A percentile compares a stretch with the other conserved stretches of the same genome.
phyloP scores from a whole-genome alignment of 2,329 filamentous ascomycete species.

The Blastomyces emzantsi region DNA sequence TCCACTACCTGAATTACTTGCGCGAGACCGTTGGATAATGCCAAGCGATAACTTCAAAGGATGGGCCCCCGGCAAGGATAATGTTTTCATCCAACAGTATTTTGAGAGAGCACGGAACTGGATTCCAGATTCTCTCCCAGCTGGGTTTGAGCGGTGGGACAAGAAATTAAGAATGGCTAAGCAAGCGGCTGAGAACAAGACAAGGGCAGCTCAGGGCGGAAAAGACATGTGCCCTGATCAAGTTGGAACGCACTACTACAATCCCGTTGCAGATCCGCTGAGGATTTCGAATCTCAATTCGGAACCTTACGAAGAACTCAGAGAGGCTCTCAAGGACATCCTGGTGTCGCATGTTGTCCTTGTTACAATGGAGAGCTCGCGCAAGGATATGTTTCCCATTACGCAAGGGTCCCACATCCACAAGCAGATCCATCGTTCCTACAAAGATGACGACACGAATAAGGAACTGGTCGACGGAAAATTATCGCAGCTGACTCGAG shows the following conservation, averaged over 20 bases:
- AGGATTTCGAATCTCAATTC: constrained; percentile 26
- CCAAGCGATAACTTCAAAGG: constrained; percentile 24
- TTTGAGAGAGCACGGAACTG: constrained; percentile 17
- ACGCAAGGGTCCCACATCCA: constrained; percentile 23
- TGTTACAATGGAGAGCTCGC: constrained; percentile 26
- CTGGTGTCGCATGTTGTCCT: constrained; percentile 26
- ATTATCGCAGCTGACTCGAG: constrained; percentile 22
- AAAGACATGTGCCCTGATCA: constrained; percentile 10
- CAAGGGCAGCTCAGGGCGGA: background rate
- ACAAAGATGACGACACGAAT: constrained; percentile 14
- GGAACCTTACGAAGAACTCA: constrained; percentile 21
- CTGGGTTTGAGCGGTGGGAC: constrained; percentile 23
- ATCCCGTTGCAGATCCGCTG: constrained; percentile 24
- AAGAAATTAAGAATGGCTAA: background rate
- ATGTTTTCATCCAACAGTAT: constrained; percentile 13
- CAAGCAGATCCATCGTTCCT: constrained; percentile 20
- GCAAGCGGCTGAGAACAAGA: constrained; percentile 1
- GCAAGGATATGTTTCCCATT: constrained; percentile 27
- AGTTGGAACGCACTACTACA: constrained; percentile 18
- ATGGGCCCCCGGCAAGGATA: constrained; percentile 21
- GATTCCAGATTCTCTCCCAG: constrained; percentile 20
- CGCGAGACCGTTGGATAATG: constrained; percentile 23
- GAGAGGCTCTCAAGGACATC: constrained; percentile 20
- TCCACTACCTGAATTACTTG: constrained; percentile 21
- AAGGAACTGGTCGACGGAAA: constrained; percentile 18